A percentile compares a stretch with the other conserved stretches of the same genome.
phyloP scores from a whole-genome alignment of 805 yeast genomes.

The Starmerella sirachaensis region DNA sequence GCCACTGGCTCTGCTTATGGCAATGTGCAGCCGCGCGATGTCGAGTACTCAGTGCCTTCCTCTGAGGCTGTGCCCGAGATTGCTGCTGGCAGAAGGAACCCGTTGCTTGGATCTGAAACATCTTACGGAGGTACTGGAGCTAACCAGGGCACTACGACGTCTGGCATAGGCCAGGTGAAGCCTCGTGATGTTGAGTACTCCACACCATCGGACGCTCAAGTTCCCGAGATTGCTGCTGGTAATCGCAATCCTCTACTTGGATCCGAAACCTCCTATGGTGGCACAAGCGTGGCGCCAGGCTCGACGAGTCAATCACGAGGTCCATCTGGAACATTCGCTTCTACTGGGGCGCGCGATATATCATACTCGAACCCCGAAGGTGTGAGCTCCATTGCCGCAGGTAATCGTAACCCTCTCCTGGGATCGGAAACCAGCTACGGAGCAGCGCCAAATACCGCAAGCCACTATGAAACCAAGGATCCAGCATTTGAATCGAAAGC shows the following conservation, averaged over 20 bases:
- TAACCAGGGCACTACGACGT: background rate
- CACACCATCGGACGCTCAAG: background rate
- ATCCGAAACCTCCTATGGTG: constrained; percentile 4
- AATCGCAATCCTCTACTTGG: constrained; percentile 9
- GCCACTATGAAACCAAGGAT: background rate
- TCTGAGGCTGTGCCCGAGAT: constrained; percentile 1
- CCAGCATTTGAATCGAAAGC: background rate
- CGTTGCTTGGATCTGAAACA: constrained; percentile 9
- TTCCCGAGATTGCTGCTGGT: constrained; percentile 6
- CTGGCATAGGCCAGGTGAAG: background rate
- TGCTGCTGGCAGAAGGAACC: constrained; percentile 7
- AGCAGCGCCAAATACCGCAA: too few species aligned
- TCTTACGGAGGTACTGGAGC: background rate
- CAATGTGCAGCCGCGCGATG: constrained; percentile 5
- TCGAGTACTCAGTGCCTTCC: constrained; percentile 4
- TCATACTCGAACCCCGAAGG: too few species aligned
- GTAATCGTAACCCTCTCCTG: constrained; percentile 4
- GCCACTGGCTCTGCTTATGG: background rate
- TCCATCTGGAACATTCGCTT: too few species aligned
- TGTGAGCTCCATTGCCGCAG: constrained; percentile 1
- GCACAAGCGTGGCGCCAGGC: background rate
- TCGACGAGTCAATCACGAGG: background rate
- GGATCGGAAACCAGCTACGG: constrained; percentile 3
- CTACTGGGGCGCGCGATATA: too few species aligned
- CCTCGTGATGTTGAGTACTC: constrained; percentile 7